Evolutionary conservation across 2,329 filamentous ascomycete species (phyloP).

Genomic region (Fusarium compactum): DNA sequence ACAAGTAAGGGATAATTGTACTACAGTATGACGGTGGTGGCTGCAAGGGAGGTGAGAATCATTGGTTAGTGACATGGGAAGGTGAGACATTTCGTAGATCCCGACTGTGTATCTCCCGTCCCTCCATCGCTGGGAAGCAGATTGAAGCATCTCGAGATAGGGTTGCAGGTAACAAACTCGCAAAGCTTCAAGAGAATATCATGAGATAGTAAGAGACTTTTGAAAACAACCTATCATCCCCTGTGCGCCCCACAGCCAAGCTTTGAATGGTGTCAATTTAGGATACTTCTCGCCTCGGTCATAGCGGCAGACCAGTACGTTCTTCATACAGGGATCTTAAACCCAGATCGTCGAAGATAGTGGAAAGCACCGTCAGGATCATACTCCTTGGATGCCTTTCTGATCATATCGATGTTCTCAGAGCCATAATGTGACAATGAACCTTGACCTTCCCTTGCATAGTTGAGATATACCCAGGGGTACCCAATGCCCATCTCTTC

Average conservation of each 20-base stretch:
- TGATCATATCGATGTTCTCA: neutral
- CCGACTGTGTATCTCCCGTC: neutral
- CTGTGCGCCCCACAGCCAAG: accelerated
- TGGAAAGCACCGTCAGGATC: neutral
- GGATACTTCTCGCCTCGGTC: neutral
- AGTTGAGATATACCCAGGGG: neutral
- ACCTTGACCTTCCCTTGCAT: neutral
- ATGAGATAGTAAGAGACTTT: neutral
- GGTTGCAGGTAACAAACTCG: accelerated
- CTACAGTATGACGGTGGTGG: neutral
- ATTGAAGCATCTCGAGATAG: neutral
- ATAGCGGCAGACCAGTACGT: neutral
- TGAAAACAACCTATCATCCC: accelerated
- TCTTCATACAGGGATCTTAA: neutral
- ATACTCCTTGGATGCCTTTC: accelerated
- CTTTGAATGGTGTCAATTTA: accelerated
- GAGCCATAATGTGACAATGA: neutral
- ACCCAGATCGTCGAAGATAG: accelerated
- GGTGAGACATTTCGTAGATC: neutral
- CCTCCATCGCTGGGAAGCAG: neutral
- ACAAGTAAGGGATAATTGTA: neutral
- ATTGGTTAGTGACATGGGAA: neutral
- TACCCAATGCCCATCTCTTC: accelerated
- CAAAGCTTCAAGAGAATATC: accelerated
- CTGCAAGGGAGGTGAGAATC: neutral